A percentile compares a stretch with the other conserved stretches of the same genome.
Evolutionary conservation across 2,329 filamentous ascomycete genomes (phyloP).

Genomic region (Bipolaris sorokiniana): DNA sequence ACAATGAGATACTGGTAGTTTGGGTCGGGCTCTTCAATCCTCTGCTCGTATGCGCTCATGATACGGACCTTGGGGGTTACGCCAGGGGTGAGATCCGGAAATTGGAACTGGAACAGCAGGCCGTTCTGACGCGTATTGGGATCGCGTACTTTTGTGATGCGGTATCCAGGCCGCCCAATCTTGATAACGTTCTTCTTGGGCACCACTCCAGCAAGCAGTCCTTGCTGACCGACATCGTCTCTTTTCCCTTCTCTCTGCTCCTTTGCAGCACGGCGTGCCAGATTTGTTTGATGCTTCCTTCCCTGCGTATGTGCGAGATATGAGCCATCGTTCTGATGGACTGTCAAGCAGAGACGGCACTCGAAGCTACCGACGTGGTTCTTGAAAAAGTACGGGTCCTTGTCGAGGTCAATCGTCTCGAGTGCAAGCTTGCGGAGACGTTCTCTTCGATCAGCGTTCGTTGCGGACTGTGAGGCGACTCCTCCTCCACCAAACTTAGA

Average conservation of each 20-base stretch:
- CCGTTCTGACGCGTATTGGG: conserved; percentile 87
- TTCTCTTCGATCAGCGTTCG: conserved; percentile 96
- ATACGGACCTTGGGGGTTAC: conserved; percentile 85
- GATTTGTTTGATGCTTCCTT: conserved; percentile 98
- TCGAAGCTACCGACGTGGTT: conserved; percentile 99
- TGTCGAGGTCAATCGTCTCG: conserved; percentile 98
- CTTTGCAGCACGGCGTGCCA: conserved; percentile 91
- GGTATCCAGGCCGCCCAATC: conserved; percentile 95
- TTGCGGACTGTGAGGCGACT: conserved; percentile 89
- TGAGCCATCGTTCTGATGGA: conserved; percentile 98
- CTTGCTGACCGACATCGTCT: conserved; percentile 71
- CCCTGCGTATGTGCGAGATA: conserved; percentile 99
- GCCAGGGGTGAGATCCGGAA: conserved; percentile 82
- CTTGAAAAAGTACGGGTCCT: conserved; percentile 99
- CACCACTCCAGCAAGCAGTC: conserved; percentile 70
- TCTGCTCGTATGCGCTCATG: conserved; percentile 98
- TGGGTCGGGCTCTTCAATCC: conserved; percentile 88
- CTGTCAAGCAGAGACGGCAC: conserved; percentile 93
- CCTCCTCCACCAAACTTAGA: conserved; percentile 98
- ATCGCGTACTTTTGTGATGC: conserved; percentile 95
- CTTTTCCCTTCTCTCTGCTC: conserved; percentile 88
- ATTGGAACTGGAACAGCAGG: conserved; percentile 93
- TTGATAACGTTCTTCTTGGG: conserved; percentile 86
- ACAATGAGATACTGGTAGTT: conserved; percentile 94
- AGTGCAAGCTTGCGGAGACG: conserved; percentile 97